phyloP scores from a whole-genome alignment of 345 rosid species.

The Boechera retrofracta region DNA sequence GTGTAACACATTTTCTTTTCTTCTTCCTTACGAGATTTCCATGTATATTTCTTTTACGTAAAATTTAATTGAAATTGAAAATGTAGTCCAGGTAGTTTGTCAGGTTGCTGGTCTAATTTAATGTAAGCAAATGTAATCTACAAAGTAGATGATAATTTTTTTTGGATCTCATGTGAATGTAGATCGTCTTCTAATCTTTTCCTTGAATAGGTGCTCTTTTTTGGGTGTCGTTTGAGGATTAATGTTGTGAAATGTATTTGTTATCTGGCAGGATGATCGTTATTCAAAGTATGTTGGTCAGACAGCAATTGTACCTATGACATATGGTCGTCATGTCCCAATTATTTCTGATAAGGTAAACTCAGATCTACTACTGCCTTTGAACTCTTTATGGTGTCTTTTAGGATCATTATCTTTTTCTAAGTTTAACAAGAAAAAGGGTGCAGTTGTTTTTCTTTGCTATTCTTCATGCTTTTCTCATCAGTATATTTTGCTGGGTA shows the following conservation, averaged over 20 bases:
- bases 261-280: conserved; percentile 74
- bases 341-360: conserved; percentile 86
- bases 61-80: neutral
- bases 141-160: conserved; percentile 1
- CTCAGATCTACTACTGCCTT: conserved; percentile 23
- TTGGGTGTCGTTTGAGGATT: conserved; percentile 20
- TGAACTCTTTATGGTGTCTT: conserved; percentile 14
- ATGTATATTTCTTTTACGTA: neutral
- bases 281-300: conserved; percentile 81
- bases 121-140: conserved; percentile 18
- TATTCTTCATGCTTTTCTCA: conserved; percentile 10
- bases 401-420: conserved; percentile 2
- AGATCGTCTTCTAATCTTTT: conserved; percentile 10
- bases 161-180: conserved; percentile 9
- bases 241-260: conserved; percentile 28
- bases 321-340: conserved; percentile 97
- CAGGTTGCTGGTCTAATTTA: conserved; percentile 11
- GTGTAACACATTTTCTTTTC: conserved; percentile 6
- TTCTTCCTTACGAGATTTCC: conserved; percentile 1
- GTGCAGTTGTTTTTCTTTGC: conserved; percentile 1
- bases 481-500: neutral
- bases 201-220: neutral
- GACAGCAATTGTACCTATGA: conserved; percentile 97
- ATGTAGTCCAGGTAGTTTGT: conserved; percentile 6
- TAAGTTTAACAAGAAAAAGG: conserved; percentile 27